Evolutionary conservation across 1,139 yeast species (phyloP), one percentile per base, ranked within the genome.

Genomic region (Geotrichum candidum): DNA sequence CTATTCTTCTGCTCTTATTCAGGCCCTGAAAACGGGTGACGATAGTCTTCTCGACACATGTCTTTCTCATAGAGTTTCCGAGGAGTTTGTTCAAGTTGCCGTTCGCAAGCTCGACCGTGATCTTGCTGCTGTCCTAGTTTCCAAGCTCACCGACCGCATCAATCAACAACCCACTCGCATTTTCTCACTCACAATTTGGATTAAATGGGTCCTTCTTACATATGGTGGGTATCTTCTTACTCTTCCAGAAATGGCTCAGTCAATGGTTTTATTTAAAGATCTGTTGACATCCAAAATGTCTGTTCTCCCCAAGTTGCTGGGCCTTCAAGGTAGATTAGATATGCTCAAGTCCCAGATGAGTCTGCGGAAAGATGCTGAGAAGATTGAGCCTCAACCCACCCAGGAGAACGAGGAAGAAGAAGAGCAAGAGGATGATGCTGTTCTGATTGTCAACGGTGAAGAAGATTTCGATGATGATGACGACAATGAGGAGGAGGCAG

Each of bases 201-300:
- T 92, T 66, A 90, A 91, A 73, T 92, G 97, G 95, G 86, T 92
- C 58, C 79, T 94, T 69, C 86, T 94, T 55, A 84, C 88, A 51
- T 99, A 94, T 73, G 99, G 98, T 51, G 92, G 96, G 1, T 85
- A 84, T 65, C 77, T 87, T 58, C 82, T 88, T 29, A 82, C 88
- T 22, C 78, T 88, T 61, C 92, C 96, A 53, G 86, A 87, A 66
- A 79, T 88, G 65, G 79, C 84, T 65, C 77, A 82, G 57, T 85
- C 89, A 54, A 78, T 94, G 64, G 84, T 96, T 4, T 83, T 89
- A 46, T 78, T 94, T 66, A 95, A 90, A 70, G 82, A 94, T 22
- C 86, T 94, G 1, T 79, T 94, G 68, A 80, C 85, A 51, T 84
- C 85, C 68, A 87, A 92, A 67, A 88, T 96, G 0, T 82, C 83